These are phyloP conservation scores for Phyllosticta paracitricarpa DNA, from an alignment of 2,329 filamentous ascomycete species.

Conservation along the genomic window DNA sequence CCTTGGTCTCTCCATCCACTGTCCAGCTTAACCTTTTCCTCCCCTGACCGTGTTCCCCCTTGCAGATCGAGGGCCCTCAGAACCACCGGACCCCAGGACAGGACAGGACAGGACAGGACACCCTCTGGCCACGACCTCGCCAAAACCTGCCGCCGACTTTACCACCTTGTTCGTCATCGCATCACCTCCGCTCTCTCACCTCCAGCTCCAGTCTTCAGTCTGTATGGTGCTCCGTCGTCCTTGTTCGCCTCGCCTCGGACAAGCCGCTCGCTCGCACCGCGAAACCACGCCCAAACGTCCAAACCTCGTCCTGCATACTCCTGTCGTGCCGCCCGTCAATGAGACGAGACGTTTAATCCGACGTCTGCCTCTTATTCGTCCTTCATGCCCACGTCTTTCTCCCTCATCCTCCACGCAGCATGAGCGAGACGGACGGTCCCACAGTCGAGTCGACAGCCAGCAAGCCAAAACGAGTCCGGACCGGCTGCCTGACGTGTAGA, in stretches of 20 bases:
- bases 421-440: slow-evolving; percentile 13
- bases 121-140: background rate
- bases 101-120: background rate
- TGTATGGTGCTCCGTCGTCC: background rate
- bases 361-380: background rate
- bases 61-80: background rate
- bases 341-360: background rate
- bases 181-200: background rate
- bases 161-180: background rate
- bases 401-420: slow-evolving; percentile 3
- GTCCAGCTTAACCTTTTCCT: too few species aligned
- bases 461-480: slow-evolving; percentile 79
- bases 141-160: background rate
- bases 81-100: too few species aligned
- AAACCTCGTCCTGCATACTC: slow-evolving; percentile 5
- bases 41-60: background rate
- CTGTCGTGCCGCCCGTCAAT: background rate
- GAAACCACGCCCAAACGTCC: slow-evolving; percentile 11
- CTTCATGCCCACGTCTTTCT: background rate
- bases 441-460: slow-evolving; percentile 19
- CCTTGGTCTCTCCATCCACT: too few species aligned
- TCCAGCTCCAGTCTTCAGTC: background rate
- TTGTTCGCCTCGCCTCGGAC: slow-evolving; percentile 4
- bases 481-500: slow-evolving; percentile 82
- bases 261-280: slow-evolving; percentile 6